phyloP scores from a whole-genome alignment of 208 protist genomes.

The Leishmania lainsoni region DNA sequence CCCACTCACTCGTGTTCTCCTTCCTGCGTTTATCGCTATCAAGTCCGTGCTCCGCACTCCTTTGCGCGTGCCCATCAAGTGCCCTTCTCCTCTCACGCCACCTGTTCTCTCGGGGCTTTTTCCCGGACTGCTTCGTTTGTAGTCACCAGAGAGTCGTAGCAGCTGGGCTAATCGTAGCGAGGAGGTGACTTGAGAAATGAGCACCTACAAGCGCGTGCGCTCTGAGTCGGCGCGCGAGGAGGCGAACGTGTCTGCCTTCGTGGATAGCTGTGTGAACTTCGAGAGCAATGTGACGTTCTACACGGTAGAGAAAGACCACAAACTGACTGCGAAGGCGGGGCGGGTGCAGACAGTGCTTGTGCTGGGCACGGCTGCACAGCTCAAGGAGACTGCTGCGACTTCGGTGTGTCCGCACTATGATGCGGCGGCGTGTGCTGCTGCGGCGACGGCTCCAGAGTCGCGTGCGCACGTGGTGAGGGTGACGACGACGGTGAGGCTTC shows the following conservation, averaged over 20 bases:
- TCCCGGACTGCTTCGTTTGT: background rate
- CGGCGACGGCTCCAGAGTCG: constrained; percentile 20
- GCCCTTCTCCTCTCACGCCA: background rate
- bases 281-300: constrained; percentile 58
- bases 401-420: constrained; percentile 15
- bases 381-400: constrained; percentile 19
- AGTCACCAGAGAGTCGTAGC: background rate
- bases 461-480: constrained; percentile 29
- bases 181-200: background rate
- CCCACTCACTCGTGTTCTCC: too few species aligned
- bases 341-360: constrained; percentile 46
- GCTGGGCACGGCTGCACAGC: constrained; percentile 43
- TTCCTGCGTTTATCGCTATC: background rate
- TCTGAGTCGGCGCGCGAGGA: constrained; percentile 53
- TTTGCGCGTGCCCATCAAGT: background rate
- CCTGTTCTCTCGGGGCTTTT: background rate
- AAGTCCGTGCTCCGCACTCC: background rate
- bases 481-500: constrained; percentile 31
- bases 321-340: background rate
- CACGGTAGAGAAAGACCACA: constrained; percentile 28
- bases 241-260: constrained; percentile 52
- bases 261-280: constrained; percentile 69
- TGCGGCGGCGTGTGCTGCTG: constrained; percentile 5
- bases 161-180: background rate
- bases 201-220: constrained; percentile 57